These are phyloP conservation scores for Anethum foeniculum DNA, from an alignment of 140 eudicot genomes.

Conservation along the genomic window DNA sequence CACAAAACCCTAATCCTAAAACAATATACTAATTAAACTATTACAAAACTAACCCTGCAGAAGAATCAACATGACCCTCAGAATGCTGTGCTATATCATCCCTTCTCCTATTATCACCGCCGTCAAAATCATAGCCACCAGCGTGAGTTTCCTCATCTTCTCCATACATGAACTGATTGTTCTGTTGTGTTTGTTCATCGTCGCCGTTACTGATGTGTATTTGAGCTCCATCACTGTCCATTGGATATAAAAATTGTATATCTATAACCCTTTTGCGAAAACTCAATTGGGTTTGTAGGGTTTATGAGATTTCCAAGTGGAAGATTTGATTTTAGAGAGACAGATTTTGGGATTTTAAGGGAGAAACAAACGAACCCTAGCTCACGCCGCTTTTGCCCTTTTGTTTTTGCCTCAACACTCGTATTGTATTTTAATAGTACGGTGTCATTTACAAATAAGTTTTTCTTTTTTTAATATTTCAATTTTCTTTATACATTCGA, in stretches of 20 bases:
- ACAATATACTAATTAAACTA: slow-evolving; percentile 28
- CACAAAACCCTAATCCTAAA: slow-evolving; percentile 20
- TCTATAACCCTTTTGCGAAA: not conserved
- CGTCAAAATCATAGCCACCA: slow-evolving; percentile 16
- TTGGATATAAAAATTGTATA: not conserved
- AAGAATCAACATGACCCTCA: slow-evolving; percentile 44
- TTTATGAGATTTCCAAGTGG: not conserved
- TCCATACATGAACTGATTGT: not conserved
- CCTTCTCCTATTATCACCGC: slow-evolving; percentile 40
- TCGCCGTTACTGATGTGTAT: slow-evolving; percentile 27
- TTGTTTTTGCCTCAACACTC: not conserved
- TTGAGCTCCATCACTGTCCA: slow-evolving; percentile 29
- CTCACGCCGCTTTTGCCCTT: slow-evolving; percentile 8
- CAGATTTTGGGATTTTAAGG: not conserved
- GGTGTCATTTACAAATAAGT: not conserved
- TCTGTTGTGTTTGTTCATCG: slow-evolving; percentile 20
- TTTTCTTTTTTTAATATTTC: not conserved
- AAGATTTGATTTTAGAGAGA: not conserved
- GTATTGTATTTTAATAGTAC: not conserved
- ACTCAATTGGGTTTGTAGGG: not conserved
- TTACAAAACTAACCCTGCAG: slow-evolving; percentile 50
- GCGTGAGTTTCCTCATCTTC: slow-evolving; percentile 12
- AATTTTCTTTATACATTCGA: not conserved
- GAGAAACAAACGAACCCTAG: slow-evolving; percentile 4
- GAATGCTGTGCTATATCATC: slow-evolving; percentile 31